phyloP scores from a whole-genome alignment of 148 eudicot genomes.

The Silene latifolia region DNA sequence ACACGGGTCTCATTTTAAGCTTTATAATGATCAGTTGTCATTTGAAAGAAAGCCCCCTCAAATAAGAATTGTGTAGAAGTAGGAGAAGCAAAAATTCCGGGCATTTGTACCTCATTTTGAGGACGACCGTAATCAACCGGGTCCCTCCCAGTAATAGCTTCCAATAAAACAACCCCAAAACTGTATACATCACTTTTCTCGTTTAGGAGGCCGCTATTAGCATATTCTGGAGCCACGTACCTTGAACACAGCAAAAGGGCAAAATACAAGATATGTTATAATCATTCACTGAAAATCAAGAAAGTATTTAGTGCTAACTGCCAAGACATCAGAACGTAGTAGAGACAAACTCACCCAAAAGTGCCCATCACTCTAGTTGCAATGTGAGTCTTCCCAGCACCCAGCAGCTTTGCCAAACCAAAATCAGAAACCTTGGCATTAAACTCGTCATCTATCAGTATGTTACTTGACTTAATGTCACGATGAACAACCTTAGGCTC shows the following conservation, averaged over 20 bases:
- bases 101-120: conserved; percentile 52
- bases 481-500: conserved; percentile 98
- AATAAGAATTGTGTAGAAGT: no score
- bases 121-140: conserved; percentile 92
- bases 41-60: no score
- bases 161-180: conserved; percentile 83
- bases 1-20: not conserved
- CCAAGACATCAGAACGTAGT: no score
- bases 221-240: conserved; percentile 97
- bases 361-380: conserved; percentile 98
- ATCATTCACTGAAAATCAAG: not conserved
- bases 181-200: conserved; percentile 92
- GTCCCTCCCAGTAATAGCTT: conserved; percentile 89
- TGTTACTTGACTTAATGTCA: conserved; percentile 94
- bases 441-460: conserved; percentile 74
- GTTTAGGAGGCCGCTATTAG: conserved; percentile 82
- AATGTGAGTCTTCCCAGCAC: conserved; percentile 87
- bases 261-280: not conserved
- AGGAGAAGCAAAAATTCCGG: not conserved
- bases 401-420: conserved; percentile 93
- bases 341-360: conserved; percentile 58
- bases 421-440: conserved; percentile 91
- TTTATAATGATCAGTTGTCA: not conserved
- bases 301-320: not conserved
- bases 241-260: conserved; percentile 28